Evolutionary conservation across 2,329 filamentous ascomycete genomes (phyloP), one percentile per base, ranked within the genome.

Genomic region (Parafenestella ontariensis): DNA sequence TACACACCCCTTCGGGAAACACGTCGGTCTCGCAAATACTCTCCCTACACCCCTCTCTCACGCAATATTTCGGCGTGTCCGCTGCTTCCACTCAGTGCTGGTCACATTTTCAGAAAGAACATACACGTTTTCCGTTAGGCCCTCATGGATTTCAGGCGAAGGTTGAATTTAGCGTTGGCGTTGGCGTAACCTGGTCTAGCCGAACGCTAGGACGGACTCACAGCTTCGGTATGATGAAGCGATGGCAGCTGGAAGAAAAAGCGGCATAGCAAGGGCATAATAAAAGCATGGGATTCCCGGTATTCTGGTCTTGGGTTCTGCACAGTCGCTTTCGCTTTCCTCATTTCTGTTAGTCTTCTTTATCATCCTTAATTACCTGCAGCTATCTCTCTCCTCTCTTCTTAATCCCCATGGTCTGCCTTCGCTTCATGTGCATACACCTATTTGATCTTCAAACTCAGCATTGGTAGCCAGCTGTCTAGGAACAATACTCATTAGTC

Each of bases 131-230:
- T 47, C n/a, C n/a, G 21, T 48, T 57, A 46, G 37, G 28, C 43
- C 33, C 44, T 48, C 24, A 17, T 24, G 42, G 49, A 28, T 29
- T 41, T 37, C 40, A 49, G 44, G 52, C 24, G 47, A 49, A 46
- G 49, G 53, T 52, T 46, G 28, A 15, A 39, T 52, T 61, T 62
- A 61, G 59, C 57, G 59, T 56, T 60, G 57, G 59, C 52, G 57
- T 51, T 51, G 55, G 55, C 43, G 46, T 59, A 33, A 36, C 18
- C 42, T 18, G 28, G 43, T 5, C 23, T 34, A 45, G 31, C 31
- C 8, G 31, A n/a, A 34, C 13, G 13, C 31, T 34, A 34, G 31
- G 39, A 40, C 42, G 31, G 39, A 40, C 42, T 46, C 49, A n/a
- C 43, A 5, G 10, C 39, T 45, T 42, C 11, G 46, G 46, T 15